Percentiles rank a stretch among this genome's conserved stretches.
These are phyloP conservation scores for Neurospora sp. DNA, from an alignment of 495 filamentous ascomycete genomes.

Conservation along the genomic window DNA sequence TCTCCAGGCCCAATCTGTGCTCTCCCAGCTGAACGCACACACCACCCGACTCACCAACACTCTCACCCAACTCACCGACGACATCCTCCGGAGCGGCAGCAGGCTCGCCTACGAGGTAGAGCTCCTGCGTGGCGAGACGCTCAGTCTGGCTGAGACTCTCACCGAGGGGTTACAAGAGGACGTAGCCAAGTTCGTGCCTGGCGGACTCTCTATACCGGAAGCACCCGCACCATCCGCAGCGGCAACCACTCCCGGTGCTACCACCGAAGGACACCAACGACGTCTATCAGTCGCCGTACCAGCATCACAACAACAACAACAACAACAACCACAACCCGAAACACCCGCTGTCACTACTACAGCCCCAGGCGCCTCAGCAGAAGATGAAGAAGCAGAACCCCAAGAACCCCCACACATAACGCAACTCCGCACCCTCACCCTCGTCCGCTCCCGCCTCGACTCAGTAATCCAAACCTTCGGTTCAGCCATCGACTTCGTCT, in stretches of 20 bases:
- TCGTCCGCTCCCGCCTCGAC: constrained; percentile 73
- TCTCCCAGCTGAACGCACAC: constrained; percentile 81
- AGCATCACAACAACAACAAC: constrained; percentile 6
- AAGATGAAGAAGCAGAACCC: constrained; percentile 7
- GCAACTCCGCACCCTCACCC: constrained; percentile 69
- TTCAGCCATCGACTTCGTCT: constrained; percentile 84
- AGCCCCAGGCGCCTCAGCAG: neutral
- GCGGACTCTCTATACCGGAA: constrained; percentile 25
- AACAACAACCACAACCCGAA: neutral
- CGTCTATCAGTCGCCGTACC: constrained; percentile 15
- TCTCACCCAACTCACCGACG: constrained; percentile 83
- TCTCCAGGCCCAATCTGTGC: constrained; percentile 67
- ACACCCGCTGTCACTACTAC: neutral
- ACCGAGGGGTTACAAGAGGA: constrained; percentile 59
- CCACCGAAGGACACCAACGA: constrained; percentile 14
- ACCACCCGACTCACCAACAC: constrained; percentile 72
- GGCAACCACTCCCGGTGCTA: neutral
- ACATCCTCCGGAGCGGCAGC: constrained; percentile 78
- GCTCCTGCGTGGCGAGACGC: constrained; percentile 75
- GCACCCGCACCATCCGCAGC: constrained; percentile 1
- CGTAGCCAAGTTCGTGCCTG: constrained; percentile 57
- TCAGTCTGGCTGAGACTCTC: constrained; percentile 65
- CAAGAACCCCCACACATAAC: constrained; percentile 60
- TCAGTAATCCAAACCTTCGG: constrained; percentile 82
- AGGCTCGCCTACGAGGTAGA: constrained; percentile 93